Base-by-base conservation (phyloP, 257 asterid species). In the Solanum chmielewskii region DNA sequence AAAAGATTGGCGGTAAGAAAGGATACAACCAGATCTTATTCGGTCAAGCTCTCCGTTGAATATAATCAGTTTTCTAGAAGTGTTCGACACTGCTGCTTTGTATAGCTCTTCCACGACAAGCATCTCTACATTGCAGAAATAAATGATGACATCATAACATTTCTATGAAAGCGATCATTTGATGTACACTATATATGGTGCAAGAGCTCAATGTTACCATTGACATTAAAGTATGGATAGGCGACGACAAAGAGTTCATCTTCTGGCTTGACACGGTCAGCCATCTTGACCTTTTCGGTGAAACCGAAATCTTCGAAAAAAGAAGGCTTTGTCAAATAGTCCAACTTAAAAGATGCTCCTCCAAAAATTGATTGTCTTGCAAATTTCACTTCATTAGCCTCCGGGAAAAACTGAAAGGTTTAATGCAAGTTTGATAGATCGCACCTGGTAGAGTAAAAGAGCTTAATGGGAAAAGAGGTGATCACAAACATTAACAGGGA, bases 21-120 rank as follows among this genome's bases (percentile, higher is more conserved):
- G 98, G 98, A 96, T 96, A 96, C 99, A 96, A 3, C 99, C 99
- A 16, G 99, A 95, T 95, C 99, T 92, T 89, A 96, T 95, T 78
- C 98, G 92, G 89, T 96, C 98, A 45, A 96, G 98, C 87, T 96
- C 98, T 41, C 99, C 98, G 37, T 96, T 95, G 93, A 96, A 96
- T 85, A 96, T 90, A 76, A 96, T 92, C 90, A 96, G 83, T 86
- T 92, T 91, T 20, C 97, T 90, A 0, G 94, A 87, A 86, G 98
- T 93, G 85, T 90, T 90, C 11, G 52, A 91, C 73, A 95, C 99
- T 45, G 96, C 98, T 90, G 91, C 97, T 92, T 94, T 92, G 86
- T 95, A 95, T 37, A 96, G 96, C 90, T 95, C 98, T 90, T 95
- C 98, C 88, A 95, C 99, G 86, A 95, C 98, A 27, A 96, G 98